These are phyloP conservation scores for Quercus tomentella DNA, from an alignment of 331 rosid species.

Conservation along the genomic window DNA sequence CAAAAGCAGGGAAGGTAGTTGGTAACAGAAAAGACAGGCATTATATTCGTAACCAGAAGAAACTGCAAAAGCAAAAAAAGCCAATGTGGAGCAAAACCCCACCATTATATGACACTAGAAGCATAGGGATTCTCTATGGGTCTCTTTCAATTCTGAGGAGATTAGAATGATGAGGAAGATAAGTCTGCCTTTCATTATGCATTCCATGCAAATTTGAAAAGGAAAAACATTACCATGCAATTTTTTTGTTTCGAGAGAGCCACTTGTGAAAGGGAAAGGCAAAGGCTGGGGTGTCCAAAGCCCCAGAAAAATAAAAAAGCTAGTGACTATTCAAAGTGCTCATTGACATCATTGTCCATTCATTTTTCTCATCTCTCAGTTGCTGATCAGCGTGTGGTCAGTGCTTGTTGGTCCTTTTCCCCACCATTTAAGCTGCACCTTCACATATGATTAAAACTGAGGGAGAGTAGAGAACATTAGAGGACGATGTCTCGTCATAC, in stretches of 20 bases:
- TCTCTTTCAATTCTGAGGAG: neutral
- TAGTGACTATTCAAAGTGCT: neutral
- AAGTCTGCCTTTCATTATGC: neutral
- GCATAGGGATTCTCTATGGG: conserved; percentile 3
- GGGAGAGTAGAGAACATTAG: too few species aligned
- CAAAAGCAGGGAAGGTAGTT: neutral
- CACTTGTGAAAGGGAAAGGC: neutral
- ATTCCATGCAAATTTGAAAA: neutral
- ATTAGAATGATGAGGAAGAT: neutral
- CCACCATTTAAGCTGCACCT: neutral
- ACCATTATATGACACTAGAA: neutral
- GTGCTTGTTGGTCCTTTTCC: neutral
- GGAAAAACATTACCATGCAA: neutral
- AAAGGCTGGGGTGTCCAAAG: neutral
- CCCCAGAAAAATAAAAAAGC: neutral
- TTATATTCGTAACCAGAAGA: neutral
- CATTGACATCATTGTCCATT: neutral
- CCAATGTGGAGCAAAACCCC: neutral
- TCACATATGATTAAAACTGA: neutral
- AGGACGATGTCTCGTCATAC: too few species aligned
- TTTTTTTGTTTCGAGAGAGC: neutral
- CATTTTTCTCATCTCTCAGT: neutral
- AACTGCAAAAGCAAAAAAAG: neutral
- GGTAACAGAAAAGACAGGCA: neutral
- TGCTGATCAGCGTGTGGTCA: neutral